These are phyloP conservation scores for Pyrrhoderma lamaoense DNA, from an alignment of 1,284 basidiomycete genomes.

Conservation along the genomic window DNA sequence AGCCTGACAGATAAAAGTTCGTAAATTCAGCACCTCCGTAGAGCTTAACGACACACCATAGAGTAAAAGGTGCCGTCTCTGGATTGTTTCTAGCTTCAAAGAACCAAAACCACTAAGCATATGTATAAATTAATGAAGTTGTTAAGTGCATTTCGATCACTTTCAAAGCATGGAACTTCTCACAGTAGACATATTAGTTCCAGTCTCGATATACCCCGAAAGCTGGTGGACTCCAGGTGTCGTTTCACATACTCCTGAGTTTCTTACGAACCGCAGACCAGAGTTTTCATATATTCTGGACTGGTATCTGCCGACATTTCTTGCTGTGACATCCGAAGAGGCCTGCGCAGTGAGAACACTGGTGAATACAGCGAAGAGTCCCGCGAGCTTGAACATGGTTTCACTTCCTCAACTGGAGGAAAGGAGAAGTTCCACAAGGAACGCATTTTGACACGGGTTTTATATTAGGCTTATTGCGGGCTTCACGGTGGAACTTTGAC, in stretches of 20 bases:
- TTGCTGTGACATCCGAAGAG: not conserved
- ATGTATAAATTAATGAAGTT: constrained; percentile 13
- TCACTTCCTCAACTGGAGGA: no score
- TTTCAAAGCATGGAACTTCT: constrained; percentile 10
- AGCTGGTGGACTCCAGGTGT: constrained; percentile 60
- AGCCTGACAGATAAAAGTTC: constrained; percentile 31
- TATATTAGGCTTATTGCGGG: no score
- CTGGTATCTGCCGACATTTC: constrained; percentile 9
- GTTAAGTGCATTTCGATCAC: not conserved
- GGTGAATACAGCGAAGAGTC: no score
- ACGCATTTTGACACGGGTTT: no score
- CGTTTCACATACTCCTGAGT: constrained; percentile 69
- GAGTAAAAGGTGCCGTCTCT: constrained; percentile 55
- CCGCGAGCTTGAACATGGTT: no score
- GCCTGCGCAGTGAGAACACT: no score
- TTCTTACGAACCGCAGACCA: constrained; percentile 44
- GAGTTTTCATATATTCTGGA: constrained; percentile 20
- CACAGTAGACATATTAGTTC: constrained; percentile 55
- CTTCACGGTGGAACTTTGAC: no score
- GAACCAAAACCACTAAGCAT: constrained; percentile 61
- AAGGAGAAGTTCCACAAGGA: no score
- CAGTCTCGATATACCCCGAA: constrained; percentile 61
- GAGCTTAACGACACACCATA: constrained; percentile 38
- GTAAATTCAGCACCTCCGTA: not conserved
- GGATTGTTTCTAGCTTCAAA: constrained; percentile 55